These are phyloP conservation scores for Lathyrus sativus DNA, from an alignment of 306 rosid species.

Conservation along the genomic window DNA sequence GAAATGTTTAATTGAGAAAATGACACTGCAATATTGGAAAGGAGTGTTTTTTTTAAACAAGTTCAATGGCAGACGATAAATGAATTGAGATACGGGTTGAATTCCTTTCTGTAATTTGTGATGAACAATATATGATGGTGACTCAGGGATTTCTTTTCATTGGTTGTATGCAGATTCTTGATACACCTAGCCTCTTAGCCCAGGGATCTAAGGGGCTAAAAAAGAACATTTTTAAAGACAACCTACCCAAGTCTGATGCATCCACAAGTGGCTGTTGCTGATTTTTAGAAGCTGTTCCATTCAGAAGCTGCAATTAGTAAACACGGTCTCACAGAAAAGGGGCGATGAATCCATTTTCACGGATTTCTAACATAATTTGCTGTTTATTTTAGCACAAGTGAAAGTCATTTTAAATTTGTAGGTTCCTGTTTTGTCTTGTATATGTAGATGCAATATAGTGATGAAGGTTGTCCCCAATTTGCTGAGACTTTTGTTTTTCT, in stretches of 20 bases:
- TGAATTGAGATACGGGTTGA: conserved; percentile 4
- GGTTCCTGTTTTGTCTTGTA: conserved; percentile 35
- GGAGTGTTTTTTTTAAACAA: conserved; percentile 2
- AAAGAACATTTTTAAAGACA: conserved; percentile 84
- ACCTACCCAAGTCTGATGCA: conserved; percentile 54
- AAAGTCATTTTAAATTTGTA: conserved; percentile 14
- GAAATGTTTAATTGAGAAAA: conserved; percentile 12
- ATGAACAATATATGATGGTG: conserved; percentile 21
- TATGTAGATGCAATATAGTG: conserved; percentile 38
- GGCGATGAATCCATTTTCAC: conserved; percentile 22
- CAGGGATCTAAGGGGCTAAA: conserved; percentile 82
- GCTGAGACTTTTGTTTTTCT: conserved; percentile 19
- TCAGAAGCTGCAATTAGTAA: conserved; percentile 25
- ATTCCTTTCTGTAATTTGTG: not conserved
- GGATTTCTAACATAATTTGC: conserved; percentile 32
- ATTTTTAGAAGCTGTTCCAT: conserved; percentile 34
- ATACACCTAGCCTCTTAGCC: conserved; percentile 88
- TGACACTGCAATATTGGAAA: not conserved
- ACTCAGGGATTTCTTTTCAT: conserved; percentile 11
- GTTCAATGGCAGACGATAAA: not conserved
- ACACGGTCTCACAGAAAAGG: conserved; percentile 31
- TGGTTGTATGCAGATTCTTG: conserved; percentile 70
- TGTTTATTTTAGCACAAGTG: conserved; percentile 28
- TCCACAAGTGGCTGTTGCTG: conserved; percentile 84
- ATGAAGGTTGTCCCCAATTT: conserved; percentile 25